Percentiles rank a stretch among this genome's conserved stretches.
Evolutionary conservation across 2,329 filamentous ascomycete species (phyloP).

Genomic region (Thielaviopsis populi): DNA sequence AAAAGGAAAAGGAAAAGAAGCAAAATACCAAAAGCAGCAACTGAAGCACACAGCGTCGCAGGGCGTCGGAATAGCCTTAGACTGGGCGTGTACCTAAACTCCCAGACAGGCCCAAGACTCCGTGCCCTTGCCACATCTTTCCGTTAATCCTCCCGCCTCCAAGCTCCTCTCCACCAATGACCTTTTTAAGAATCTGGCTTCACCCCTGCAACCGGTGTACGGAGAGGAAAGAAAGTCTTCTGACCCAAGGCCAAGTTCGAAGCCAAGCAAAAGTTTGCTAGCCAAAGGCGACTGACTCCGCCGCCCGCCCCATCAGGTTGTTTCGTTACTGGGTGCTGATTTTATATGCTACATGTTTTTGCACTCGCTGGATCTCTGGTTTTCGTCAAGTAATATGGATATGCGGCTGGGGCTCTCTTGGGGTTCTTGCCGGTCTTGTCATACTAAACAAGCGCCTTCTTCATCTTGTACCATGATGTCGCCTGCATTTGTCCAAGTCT

Average conservation of each 20-base stretch:
- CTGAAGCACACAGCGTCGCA: background rate
- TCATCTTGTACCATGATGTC: background rate
- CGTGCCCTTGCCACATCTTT: slow-evolving; percentile 1
- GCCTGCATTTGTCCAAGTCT: background rate
- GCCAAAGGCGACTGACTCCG: background rate
- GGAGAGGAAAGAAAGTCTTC: background rate
- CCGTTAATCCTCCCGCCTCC: slow-evolving; percentile 1
- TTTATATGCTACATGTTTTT: background rate
- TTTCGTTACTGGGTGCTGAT: background rate
- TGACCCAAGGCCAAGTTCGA: slow-evolving; percentile 2
- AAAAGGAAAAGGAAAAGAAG: too few species aligned
- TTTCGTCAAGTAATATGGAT: background rate
- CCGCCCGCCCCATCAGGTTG: background rate
- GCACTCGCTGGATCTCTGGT: background rate
- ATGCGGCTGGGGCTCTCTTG: background rate
- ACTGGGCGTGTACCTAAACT: background rate
- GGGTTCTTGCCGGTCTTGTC: background rate
- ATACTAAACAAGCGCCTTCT: background rate
- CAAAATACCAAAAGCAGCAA: background rate
- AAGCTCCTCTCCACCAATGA: background rate
- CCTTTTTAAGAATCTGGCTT: background rate
- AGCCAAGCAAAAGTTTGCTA: background rate
- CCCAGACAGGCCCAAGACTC: background rate
- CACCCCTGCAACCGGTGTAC: background rate
- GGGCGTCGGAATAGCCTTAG: background rate